A percentile compares a stretch with the other conserved stretches of the same genome.
These are phyloP conservation scores for Yamadazyma taylorii DNA, from an alignment of 1,139 yeast genomes.

Conservation along the genomic window DNA sequence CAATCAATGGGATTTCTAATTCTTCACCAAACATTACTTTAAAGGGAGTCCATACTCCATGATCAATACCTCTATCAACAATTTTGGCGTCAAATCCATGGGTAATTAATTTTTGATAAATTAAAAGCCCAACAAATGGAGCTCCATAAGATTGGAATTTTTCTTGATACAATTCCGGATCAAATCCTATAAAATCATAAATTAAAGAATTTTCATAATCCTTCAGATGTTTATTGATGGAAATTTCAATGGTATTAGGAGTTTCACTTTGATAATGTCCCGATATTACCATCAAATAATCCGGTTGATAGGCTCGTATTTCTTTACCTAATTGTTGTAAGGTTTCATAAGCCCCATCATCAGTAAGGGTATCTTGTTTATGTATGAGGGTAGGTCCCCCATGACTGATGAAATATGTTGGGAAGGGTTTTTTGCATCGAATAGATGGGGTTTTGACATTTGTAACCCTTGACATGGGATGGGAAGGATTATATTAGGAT, in stretches of 20 bases:
- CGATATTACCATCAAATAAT: slow-evolving; percentile 62
- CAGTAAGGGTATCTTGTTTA: slow-evolving; percentile 40
- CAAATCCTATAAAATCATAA: slow-evolving; percentile 77
- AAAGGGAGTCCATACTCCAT: slow-evolving; percentile 81
- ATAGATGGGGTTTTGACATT: slow-evolving; percentile 7
- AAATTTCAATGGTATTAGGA: slow-evolving; percentile 47
- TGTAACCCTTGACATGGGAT: not conserved
- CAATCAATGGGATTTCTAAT: slow-evolving; percentile 54
- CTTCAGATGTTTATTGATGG: slow-evolving; percentile 25
- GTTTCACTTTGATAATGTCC: slow-evolving; percentile 73
- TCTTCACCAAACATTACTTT: slow-evolving; percentile 66
- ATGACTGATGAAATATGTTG: slow-evolving; percentile 69
- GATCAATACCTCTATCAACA: slow-evolving; percentile 66
- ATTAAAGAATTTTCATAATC: slow-evolving; percentile 36
- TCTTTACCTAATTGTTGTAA: slow-evolving; percentile 50
- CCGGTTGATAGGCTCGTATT: slow-evolving; percentile 53
- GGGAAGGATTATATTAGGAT: too few species aligned
- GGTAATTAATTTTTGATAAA: slow-evolving; percentile 39
- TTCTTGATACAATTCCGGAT: slow-evolving; percentile 59
- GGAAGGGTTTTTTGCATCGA: slow-evolving; percentile 26
- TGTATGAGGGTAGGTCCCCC: slow-evolving; percentile 80
- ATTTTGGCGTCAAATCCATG: slow-evolving; percentile 47
- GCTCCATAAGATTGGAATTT: slow-evolving; percentile 54
- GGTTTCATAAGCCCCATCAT: slow-evolving; percentile 59
- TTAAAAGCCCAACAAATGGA: slow-evolving; percentile 39